Conservation (phyloP, 805 yeast species). For the Dipodascus geniculatus region DNA sequence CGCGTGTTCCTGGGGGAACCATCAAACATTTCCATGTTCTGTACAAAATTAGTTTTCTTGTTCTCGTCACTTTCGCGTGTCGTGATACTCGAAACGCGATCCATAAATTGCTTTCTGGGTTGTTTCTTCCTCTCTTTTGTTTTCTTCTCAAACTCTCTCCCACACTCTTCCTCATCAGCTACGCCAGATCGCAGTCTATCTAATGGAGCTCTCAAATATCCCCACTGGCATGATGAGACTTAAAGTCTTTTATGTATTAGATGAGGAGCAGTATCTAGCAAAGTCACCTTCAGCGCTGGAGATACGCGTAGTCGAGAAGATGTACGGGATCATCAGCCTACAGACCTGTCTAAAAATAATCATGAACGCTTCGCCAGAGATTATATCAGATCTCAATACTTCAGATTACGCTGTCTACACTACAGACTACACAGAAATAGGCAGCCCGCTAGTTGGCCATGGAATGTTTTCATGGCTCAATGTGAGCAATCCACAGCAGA, state of each 20-base stretch:
- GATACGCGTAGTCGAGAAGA: constrained; percentile 17
- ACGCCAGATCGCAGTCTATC: background rate
- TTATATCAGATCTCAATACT: constrained; percentile 17
- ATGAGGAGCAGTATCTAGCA: constrained; percentile 22
- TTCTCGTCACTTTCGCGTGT: background rate
- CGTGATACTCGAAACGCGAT: no score
- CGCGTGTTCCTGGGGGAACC: background rate
- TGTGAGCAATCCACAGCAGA: background rate
- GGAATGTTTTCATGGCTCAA: constrained; percentile 21
- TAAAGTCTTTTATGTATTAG: constrained; percentile 29
- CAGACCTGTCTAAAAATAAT: constrained; percentile 24
- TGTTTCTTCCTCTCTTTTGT: background rate
- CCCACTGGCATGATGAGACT: constrained; percentile 10
- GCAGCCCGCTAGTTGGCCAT: constrained; percentile 29
- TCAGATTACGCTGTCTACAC: constrained; percentile 30
- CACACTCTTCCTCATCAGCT: background rate
- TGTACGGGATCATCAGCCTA: constrained; percentile 23
- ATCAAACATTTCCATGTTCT: background rate
- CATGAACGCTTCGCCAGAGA: constrained; percentile 26
- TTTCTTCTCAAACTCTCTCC: background rate
- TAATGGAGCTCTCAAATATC: background rate
- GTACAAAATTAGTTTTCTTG: background rate
- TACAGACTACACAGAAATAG: constrained; percentile 28
- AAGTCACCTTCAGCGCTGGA: constrained; percentile 16
- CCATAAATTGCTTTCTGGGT: no score